Conservation (phyloP, 2,329 filamentous ascomycete genomes). For the Daldinia sp. region DNA sequence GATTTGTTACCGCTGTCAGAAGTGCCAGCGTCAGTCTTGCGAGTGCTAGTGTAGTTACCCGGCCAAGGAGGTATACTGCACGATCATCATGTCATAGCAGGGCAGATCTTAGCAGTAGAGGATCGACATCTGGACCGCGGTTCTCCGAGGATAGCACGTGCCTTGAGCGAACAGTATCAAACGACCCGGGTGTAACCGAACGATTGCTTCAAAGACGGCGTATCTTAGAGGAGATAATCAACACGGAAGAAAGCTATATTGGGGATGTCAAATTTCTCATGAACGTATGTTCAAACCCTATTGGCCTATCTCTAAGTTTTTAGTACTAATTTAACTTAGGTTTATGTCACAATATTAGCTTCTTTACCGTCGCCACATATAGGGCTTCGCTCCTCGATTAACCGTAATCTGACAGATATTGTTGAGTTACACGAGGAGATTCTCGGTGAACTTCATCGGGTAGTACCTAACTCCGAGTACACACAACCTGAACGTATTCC, state of each 20-base stretch:
- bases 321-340: slow-evolving; percentile 59
- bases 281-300: slow-evolving; percentile 69
- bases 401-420: slow-evolving; percentile 82
- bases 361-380: slow-evolving; percentile 75
- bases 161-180: slow-evolving; percentile 63
- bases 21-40: slow-evolving; percentile 83
- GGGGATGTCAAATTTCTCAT: slow-evolving; percentile 87
- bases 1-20: slow-evolving; percentile 82
- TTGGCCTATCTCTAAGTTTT: background rate
- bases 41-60: slow-evolving; percentile 75
- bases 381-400: slow-evolving; percentile 77
- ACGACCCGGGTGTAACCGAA: slow-evolving; percentile 77
- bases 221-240: slow-evolving; percentile 86
- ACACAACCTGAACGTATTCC: slow-evolving; percentile 57
- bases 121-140: slow-evolving; percentile 70
- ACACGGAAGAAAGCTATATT: slow-evolving; percentile 89
- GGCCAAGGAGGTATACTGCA: slow-evolving; percentile 65
- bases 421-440: slow-evolving; percentile 86
- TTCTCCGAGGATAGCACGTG: slow-evolving; percentile 74
- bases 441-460: slow-evolving; percentile 77
- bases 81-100: slow-evolving; percentile 67
- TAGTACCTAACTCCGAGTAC: slow-evolving; percentile 76
- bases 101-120: slow-evolving; percentile 72
- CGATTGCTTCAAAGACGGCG: slow-evolving; percentile 81
- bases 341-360: slow-evolving; percentile 80